Evolutionary conservation across 2,329 filamentous ascomycete species (phyloP), one percentile per base, ranked within the genome.

Genomic region (Rhynchosporium secalis): DNA sequence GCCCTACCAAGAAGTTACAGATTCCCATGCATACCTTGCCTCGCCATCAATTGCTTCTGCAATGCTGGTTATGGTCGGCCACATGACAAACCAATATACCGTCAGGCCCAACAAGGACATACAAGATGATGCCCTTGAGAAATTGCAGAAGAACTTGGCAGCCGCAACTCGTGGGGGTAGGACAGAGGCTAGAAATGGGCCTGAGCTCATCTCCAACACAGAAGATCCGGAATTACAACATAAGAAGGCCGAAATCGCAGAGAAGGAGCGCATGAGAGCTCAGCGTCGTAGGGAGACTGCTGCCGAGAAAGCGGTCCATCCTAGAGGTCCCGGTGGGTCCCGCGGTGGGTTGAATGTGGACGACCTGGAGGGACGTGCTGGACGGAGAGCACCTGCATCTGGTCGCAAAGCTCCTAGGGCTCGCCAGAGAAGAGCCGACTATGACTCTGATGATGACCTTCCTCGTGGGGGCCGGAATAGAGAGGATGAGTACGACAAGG

Each of bases 151-250:
- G 70, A 83, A 84, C 56, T 83, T 93, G 75, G 86, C 87, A 28
- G 83, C 81, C 56, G 85, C 86, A 6, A 85, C 84, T 58, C 83
- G 85, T 65, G 79, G 80, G 64, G 80, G 79, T 46, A 77, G 81
- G 41, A 76, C 78, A 43, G 82, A 82, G 49, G 78, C 78, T 52
- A 85, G 86, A 60, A 81, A 81, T 51, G 79, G 78, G 31, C 84
- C 85, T 63, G 87, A 88, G 76, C 84, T 93, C 67, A 86, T 91
- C 72, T 83, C 84, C 41, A 86, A 89, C 3, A 86, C 83, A 13
- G 83, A 88, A 70, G 90, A 94, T 70, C 90, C 90, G 1, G 90
- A 93, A 72, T 80, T 91, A 48, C 86, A 87, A 71, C 88, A 90
- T 77, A 87, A 84, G 72, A 82, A 88, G 72, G 90, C 90, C 20